Evolutionary conservation across 2,329 filamentous ascomycete species (phyloP), one percentile per base, ranked within the genome.

Genomic region (Aspergillus piperis): DNA sequence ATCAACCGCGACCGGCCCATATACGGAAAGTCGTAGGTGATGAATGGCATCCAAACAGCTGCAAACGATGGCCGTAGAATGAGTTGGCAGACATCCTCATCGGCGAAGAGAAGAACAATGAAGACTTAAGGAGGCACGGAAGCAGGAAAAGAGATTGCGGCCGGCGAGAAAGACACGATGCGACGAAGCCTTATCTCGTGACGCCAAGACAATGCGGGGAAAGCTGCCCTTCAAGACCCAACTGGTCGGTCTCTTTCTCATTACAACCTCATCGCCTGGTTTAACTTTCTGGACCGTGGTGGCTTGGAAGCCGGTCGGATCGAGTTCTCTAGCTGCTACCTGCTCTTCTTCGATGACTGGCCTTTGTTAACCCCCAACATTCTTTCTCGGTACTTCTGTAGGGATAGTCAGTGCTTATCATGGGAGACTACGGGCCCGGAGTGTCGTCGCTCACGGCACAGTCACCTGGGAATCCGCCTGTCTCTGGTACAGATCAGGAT

Each of bases 361-460:
- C 23, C 10, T 10, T 50, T 32, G 8, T 27, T 17, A 8, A 30
- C 5, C 25, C 25, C 25, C 11, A 3, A 4, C 47, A 15, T 30
- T 15, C n/a, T 50, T 30, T n/a, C n/a, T 50, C 17, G 27, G 27
- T 50, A 50, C 15, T 17, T 27, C 25, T 50, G 27, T 10, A 17
- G 47, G 17, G n/a, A 30, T 8, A 50, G n/a, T 27, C 11, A 10
- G n/a, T 30, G 47, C 15, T 19, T 19, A 55, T 55, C 48, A 75
- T 75, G 72, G 72, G 72, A 41, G 72, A 75, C 60, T 67, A 62
- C 59, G 72, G 72, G 5, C 52, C 60, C 39, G 48, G 55, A 23
- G 62, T 54, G 25, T 55, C 54, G 38, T 47, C 62, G 8, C 27
- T 57, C 32, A 41, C 53, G 42, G 48, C 63, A 42, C 61, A 62